Evolutionary conservation across 2,329 filamentous ascomycete species (phyloP).

Genomic region (Escovopsis weberi): DNA sequence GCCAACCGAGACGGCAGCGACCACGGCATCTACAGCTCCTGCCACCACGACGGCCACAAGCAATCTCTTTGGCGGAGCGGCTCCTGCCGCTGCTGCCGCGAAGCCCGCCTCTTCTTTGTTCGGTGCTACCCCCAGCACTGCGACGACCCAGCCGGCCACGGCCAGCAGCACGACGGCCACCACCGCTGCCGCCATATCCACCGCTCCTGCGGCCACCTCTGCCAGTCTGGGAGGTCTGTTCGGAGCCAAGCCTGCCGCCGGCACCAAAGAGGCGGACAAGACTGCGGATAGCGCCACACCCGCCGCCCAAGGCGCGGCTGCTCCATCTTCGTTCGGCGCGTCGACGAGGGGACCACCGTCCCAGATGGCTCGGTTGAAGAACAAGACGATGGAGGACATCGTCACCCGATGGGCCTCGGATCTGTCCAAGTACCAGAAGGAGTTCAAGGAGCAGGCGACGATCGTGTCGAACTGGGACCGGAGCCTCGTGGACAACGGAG

Average conservation of each 20-base stretch:
- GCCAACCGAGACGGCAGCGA: conserved; percentile 14
- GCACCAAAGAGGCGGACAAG: conserved; percentile 11
- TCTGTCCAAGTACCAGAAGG: conserved; percentile 88
- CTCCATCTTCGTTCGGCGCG: conserved; percentile 38
- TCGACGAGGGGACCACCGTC: conserved; percentile 73
- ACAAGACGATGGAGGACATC: conserved; percentile 98
- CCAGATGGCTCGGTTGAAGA: conserved; percentile 80
- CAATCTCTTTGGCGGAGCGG: conserved; percentile 11
- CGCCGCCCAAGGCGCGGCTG: conserved; percentile 17
- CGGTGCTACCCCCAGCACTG: conserved; percentile 9
- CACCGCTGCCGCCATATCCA: conserved; percentile 14
- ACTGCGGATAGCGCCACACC: conserved; percentile 9
- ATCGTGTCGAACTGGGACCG: conserved; percentile 86
- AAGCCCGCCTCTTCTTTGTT: conserved; percentile 15
- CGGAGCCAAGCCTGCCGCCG: conserved; percentile 19
- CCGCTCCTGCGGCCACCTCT: conserved; percentile 16
- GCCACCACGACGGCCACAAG: conserved; percentile 12
- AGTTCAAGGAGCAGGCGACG: conserved; percentile 81
- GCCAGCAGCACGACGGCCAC: conserved; percentile 7
- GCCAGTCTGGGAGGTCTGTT: conserved; percentile 20
- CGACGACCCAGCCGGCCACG: conserved; percentile 9
- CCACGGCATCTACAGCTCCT: conserved; percentile 13
- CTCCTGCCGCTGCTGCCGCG: conserved; percentile 9
- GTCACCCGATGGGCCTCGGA: conserved; percentile 95
- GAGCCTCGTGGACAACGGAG: conserved; percentile 80